Percentiles rank a stretch among this genome's conserved stretches.
Evolutionary conservation across 345 rosid genomes (phyloP).

Genomic region (Brassica cretica): DNA sequence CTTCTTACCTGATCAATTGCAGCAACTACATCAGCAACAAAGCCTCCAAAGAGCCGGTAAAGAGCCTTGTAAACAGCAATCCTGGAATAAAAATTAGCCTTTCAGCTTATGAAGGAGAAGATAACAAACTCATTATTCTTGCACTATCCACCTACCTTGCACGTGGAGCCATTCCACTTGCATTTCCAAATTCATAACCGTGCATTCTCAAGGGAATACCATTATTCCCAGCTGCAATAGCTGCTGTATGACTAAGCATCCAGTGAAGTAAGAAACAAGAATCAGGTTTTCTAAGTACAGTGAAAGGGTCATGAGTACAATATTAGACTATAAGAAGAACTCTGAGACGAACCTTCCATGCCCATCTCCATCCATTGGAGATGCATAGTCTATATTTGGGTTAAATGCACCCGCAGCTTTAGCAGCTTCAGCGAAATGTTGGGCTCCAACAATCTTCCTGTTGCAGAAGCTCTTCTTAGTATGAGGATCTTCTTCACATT

Average conservation of each 20-base stretch:
- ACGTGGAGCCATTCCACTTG: constrained; percentile 99
- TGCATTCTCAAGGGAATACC: constrained; percentile 88
- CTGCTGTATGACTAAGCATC: constrained; percentile 80
- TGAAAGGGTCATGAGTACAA: background rate
- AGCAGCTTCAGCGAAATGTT: constrained; percentile 97
- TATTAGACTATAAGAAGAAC: background rate
- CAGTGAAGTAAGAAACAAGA: background rate
- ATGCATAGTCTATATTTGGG: constrained; percentile 83
- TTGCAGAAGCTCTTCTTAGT: constrained; percentile 80
- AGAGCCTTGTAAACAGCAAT: constrained; percentile 98
- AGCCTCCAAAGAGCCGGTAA: constrained; percentile 97
- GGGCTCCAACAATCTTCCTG: constrained; percentile 96
- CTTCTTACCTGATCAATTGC: constrained; percentile 91
- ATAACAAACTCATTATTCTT: background rate
- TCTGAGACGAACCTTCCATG: constrained; percentile 76
- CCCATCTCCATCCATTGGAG: constrained; percentile 99
- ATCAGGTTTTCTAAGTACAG: constrained; percentile 31
- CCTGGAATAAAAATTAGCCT: constrained; percentile 43
- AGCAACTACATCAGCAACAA: constrained; percentile 97
- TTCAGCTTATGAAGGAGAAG: constrained; percentile 8
- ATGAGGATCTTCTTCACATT: constrained; percentile 85
- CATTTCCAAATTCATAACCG: constrained; percentile 97
- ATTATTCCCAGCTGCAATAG: constrained; percentile 98
- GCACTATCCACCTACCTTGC: constrained; percentile 61
- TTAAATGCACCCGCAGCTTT: constrained; percentile 90